Evolutionary conservation across 2,329 filamentous ascomycete genomes (phyloP).

Genomic region (Rachicladosporium sp.): DNA sequence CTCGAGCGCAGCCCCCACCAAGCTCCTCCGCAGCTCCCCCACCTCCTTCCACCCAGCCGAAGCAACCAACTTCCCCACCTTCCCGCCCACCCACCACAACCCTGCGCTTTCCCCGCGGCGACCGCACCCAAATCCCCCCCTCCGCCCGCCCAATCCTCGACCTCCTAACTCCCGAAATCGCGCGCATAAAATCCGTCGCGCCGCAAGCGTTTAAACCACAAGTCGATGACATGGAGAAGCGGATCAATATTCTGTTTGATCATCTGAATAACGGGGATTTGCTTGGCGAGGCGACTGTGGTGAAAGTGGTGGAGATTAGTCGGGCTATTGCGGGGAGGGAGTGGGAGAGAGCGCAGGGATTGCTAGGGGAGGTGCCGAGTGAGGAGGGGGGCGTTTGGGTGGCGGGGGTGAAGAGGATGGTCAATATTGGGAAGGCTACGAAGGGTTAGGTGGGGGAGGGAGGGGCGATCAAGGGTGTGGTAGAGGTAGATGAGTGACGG

Average conservation of each 20-base stretch:
- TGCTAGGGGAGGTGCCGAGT: slow-evolving; percentile 36
- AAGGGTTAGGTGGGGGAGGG: slow-evolving; percentile 1
- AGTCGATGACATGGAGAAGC: slow-evolving; percentile 87
- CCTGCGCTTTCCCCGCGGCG: slow-evolving; percentile 46
- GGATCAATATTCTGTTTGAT: slow-evolving; percentile 86
- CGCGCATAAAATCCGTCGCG: slow-evolving; percentile 73
- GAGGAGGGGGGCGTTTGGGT: slow-evolving; percentile 39
- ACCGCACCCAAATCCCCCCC: slow-evolving; percentile 77
- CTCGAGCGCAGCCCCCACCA: slow-evolving; percentile 29
- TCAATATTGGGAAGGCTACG: slow-evolving; percentile 23
- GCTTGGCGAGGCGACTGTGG: slow-evolving; percentile 65
- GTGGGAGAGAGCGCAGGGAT: slow-evolving; percentile 32
- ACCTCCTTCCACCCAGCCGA: slow-evolving; percentile 1
- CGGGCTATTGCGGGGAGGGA: slow-evolving; percentile 28
- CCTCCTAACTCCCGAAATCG: slow-evolving; percentile 70
- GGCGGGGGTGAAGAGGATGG: slow-evolving; percentile 26
- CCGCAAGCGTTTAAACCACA: slow-evolving; percentile 78
- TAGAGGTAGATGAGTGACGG: too few species aligned
- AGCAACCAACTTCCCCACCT: slow-evolving; percentile 4
- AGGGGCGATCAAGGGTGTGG: too few species aligned
- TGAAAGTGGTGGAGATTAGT: slow-evolving; percentile 48
- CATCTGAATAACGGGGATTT: slow-evolving; percentile 93
- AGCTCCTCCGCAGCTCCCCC: slow-evolving; percentile 9
- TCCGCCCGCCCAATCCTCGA: slow-evolving; percentile 68
- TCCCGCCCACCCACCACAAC: slow-evolving; percentile 32